Percentiles rank a stretch among this genome's conserved stretches.
Conservation (phyloP, 2,329 filamentous ascomycete genomes). For the Trichoderma asperellum region DNA sequence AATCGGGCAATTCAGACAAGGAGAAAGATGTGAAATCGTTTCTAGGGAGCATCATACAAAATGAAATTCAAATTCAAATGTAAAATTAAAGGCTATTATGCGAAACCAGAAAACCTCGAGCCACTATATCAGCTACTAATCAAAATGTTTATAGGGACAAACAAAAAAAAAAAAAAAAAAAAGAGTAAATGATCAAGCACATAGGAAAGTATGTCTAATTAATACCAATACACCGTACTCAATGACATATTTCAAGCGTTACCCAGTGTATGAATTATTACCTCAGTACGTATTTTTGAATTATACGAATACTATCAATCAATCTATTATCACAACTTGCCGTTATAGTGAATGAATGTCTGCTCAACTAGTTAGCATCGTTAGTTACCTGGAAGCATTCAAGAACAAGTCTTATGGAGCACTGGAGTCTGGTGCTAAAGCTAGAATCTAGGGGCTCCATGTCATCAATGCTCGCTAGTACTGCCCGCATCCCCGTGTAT, state of each 20-base stretch:
- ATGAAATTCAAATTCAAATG: not conserved
- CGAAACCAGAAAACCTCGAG: not conserved
- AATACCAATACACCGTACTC: not conserved
- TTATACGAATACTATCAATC: not conserved
- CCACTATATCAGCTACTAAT: not conserved
- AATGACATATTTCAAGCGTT: not conserved
- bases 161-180: not conserved
- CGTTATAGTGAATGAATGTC: not conserved
- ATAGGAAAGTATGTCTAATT: not conserved
- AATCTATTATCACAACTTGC: not conserved
- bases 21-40: not conserved
- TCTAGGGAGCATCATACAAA: not conserved
- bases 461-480: not conserved
- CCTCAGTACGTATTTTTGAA: not conserved
- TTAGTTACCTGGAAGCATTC: not conserved
- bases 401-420: not conserved
- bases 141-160: not conserved
- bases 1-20: not conserved
- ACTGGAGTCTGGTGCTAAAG: not conserved
- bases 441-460: not conserved
- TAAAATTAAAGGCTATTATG: not conserved
- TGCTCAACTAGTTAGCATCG: not conserved
- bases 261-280: not conserved
- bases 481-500: not conserved
- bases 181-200: not conserved